Evolutionary conservation across 495 filamentous ascomycete genomes (phyloP), one percentile per base, ranked within the genome.

Genomic region (Hamigera avellanea): DNA sequence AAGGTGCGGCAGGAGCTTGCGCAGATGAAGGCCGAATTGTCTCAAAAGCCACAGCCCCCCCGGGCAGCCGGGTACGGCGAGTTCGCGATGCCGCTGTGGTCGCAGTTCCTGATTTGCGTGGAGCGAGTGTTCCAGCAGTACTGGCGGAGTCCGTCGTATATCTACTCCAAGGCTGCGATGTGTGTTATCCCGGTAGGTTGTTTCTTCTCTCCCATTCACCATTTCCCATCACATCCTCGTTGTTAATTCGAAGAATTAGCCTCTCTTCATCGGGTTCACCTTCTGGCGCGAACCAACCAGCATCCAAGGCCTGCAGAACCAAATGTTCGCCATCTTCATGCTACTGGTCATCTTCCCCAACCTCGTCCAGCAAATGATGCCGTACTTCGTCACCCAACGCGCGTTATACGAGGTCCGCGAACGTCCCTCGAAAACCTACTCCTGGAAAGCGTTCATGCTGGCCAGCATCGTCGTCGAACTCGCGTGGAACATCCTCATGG

Each of bases 261-360:
- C 70, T 1, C 61, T 93, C 3, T 93, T 93, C 62, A 86, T 88
- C 52, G 86, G 86, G 9, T 88, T 95, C 57, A 83, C 83, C 15
- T 93, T 95, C 62, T 86, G 73, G 72, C 67, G 75, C 14, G 72
- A 82, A 6, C 61, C 71, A 18, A 81, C 76, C 51, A 73, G 69
- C 13, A 57, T 79, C 2, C 83, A 91, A 54, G 86, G 84, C 26
- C 70, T 93, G 13, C 83, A 88, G 49, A 91, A 93, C 52, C 80
- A 87, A 49, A 81, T 91, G 66, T 91, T 93, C 50, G 66, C 75
- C 48, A 78, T 93, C 48, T 93, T 95, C 65, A 77, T 88, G 67
- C 57, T 94, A 3, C 61, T 86, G 30, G 80, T 75, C 15, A 74
- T 93, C 40, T 82, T 89, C 53, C 74, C 76, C 36, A 76, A 81